These are phyloP conservation scores for Spergularia bocconei DNA, from an alignment of 148 eudicot genomes.

Conservation along the genomic window DNA sequence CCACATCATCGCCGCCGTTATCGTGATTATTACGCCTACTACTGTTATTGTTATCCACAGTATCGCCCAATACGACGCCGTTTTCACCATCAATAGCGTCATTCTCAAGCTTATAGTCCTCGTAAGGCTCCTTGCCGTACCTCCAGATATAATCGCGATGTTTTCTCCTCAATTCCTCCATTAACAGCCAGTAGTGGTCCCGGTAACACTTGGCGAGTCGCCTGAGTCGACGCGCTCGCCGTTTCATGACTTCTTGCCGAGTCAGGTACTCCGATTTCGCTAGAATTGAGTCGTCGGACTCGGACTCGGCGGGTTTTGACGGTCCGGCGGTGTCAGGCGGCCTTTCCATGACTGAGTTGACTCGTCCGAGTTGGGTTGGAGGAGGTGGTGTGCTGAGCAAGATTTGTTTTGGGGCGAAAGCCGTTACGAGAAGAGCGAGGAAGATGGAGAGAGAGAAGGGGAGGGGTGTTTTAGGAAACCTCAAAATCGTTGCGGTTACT, in stretches of 20 bases:
- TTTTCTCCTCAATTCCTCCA: constrained; percentile 57
- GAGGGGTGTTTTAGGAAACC: too few relatives aligned
- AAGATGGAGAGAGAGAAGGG: too few relatives aligned
- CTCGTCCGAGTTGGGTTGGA: constrained; percentile 5
- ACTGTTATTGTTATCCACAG: background rate
- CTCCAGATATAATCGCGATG: constrained; percentile 51
- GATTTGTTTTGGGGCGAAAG: too few relatives aligned
- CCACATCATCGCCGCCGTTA: background rate
- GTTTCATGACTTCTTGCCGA: constrained; percentile 47
- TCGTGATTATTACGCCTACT: background rate
- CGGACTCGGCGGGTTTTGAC: constrained; percentile 19
- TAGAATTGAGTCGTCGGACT: constrained; percentile 24
- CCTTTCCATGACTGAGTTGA: constrained; percentile 26
- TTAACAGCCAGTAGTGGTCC: constrained; percentile 55
- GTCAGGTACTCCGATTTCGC: constrained; percentile 42
- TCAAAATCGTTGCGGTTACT: too few relatives aligned
- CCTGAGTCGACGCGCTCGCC: constrained; percentile 41
- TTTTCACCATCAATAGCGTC: background rate
- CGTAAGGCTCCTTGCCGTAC: constrained; percentile 42
- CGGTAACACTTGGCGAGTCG: constrained; percentile 44
- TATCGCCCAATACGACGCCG: background rate
- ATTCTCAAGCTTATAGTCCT: constrained; percentile 23
- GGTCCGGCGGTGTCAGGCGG: constrained; percentile 12
- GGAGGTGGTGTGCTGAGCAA: constrained; percentile 3
- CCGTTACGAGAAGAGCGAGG: too few relatives aligned